Conservation (phyloP, 768 basidiomycete species). For the Gloeophyllum trabeum region DNA sequence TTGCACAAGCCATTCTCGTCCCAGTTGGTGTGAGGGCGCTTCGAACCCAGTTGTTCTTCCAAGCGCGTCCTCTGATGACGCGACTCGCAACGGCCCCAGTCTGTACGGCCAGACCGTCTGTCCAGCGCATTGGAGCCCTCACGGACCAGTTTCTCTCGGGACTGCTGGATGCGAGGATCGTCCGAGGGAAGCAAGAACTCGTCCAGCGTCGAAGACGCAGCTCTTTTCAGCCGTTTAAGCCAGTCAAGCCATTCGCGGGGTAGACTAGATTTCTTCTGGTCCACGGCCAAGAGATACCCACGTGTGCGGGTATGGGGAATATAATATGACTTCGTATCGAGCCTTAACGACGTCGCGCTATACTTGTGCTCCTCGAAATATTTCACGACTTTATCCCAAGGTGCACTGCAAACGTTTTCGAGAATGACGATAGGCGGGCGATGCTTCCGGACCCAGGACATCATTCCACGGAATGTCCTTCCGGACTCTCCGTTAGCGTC, state of each 20-base stretch:
- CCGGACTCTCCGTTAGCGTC: conserved; percentile 89
- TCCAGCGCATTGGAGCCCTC: conserved; percentile 56
- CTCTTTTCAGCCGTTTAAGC: conserved; percentile 60
- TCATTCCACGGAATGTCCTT: conserved; percentile 90
- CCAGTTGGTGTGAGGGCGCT: conserved; percentile 87
- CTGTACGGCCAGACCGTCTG: conserved; percentile 61
- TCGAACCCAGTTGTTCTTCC: conserved; percentile 72
- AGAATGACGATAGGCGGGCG: conserved; percentile 87
- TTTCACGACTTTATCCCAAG: conserved; percentile 68
- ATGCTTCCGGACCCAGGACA: conserved; percentile 82
- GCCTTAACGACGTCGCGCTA: conserved; percentile 54
- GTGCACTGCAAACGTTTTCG: conserved; percentile 89
- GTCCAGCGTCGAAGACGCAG: conserved; percentile 83
- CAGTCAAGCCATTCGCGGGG: conserved; percentile 59
- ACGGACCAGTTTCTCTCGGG: conserved; percentile 72
- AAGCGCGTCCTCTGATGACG: conserved; percentile 81
- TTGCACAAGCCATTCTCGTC: conserved; percentile 88
- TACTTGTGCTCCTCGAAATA: conserved; percentile 73
- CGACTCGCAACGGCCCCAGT: conserved; percentile 90
- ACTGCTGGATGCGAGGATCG: conserved; percentile 85
- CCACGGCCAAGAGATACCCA: conserved; percentile 76
- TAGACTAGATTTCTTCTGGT: conserved; percentile 46
- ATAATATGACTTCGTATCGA: conserved; percentile 85
- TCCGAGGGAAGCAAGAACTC: conserved; percentile 87
- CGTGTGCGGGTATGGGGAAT: conserved; percentile 93